These are phyloP conservation scores for Ophiostoma angusticollis DNA, from an alignment of 2,329 filamentous ascomycete species.

Conservation along the genomic window DNA sequence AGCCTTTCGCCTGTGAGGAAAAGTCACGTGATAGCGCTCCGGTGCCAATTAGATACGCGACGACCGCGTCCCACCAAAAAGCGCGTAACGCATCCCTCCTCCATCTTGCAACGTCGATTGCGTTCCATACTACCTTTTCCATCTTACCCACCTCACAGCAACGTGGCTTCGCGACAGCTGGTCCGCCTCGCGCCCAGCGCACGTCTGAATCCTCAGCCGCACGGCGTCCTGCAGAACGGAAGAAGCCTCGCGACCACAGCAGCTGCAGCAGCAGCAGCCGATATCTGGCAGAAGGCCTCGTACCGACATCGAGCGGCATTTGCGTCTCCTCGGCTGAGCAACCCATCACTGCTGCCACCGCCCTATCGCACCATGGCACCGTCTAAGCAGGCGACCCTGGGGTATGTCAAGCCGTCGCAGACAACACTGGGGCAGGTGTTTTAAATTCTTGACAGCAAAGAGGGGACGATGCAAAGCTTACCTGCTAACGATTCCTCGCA, in stretches of 20 bases:
- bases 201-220: too few relatives aligned
- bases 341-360: not conserved
- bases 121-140: not conserved
- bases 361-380: conserved; percentile 23
- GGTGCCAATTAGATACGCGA: too few relatives aligned
- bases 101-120: too few relatives aligned
- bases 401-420: conserved; percentile 71
- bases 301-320: too few relatives aligned
- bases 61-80: too few relatives aligned
- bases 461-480: not conserved
- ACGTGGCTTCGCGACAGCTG: conserved; percentile 11
- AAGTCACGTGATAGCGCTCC: too few relatives aligned
- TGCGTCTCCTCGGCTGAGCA: too few relatives aligned
- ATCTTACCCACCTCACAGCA: not conserved
- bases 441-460: not conserved
- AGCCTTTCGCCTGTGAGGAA: too few relatives aligned
- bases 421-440: conserved; percentile 56
- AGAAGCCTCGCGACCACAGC: not conserved
- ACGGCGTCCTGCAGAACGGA: not conserved
- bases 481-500: conserved; percentile 27
- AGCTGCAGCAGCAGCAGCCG: not conserved
- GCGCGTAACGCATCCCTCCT: too few relatives aligned
- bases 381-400: conserved; percentile 69
- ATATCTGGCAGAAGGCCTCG: not conserved
- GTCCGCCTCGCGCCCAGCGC: conserved; percentile 6